A percentile compares a stretch with the other conserved stretches of the same genome.
Conservation (phyloP, 257 asterid species). For the Rubia yunnanensis region DNA sequence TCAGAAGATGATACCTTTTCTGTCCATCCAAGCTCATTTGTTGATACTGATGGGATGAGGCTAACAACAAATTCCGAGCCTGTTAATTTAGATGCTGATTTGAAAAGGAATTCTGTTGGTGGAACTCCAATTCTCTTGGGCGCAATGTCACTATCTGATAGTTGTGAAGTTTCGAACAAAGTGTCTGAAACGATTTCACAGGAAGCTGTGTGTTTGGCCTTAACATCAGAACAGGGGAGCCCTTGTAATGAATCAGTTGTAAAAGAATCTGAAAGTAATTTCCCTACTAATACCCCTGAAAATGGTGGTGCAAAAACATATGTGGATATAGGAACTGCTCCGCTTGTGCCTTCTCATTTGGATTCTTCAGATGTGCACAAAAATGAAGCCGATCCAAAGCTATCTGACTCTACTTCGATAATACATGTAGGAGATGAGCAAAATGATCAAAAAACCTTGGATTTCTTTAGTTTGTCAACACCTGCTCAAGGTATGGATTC, state of each 20-base stretch:
- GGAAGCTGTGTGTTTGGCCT: slow-evolving; percentile 25
- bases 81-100: slow-evolving; percentile 19
- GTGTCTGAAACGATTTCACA: slow-evolving; percentile 27
- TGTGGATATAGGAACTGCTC: slow-evolving; percentile 22
- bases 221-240: slow-evolving; percentile 26
- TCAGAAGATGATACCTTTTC: slow-evolving; percentile 20
- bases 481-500: slow-evolving; percentile 33
- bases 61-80: slow-evolving; percentile 24
- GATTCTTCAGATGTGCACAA: slow-evolving; percentile 19
- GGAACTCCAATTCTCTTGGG: slow-evolving; percentile 21
- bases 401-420: slow-evolving; percentile 27
- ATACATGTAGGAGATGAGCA: slow-evolving; percentile 19
- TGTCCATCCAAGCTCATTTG: slow-evolving; percentile 16
- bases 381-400: slow-evolving; percentile 21
- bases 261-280: slow-evolving; percentile 26
- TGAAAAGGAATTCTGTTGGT: slow-evolving; percentile 15
- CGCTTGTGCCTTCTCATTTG: slow-evolving; percentile 21
- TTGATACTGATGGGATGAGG: slow-evolving; percentile 24
- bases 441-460: slow-evolving; percentile 26
- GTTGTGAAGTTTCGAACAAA: slow-evolving; percentile 15
- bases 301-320: slow-evolving; percentile 18
- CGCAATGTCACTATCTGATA: slow-evolving; percentile 21
- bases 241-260: slow-evolving; percentile 14
- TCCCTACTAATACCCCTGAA: slow-evolving; percentile 4
- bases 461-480: slow-evolving; percentile 23